These are phyloP conservation scores for Zygnema circumcarinatum DNA, from an alignment of 139 green algal genomes.

Conservation along the genomic window DNA sequence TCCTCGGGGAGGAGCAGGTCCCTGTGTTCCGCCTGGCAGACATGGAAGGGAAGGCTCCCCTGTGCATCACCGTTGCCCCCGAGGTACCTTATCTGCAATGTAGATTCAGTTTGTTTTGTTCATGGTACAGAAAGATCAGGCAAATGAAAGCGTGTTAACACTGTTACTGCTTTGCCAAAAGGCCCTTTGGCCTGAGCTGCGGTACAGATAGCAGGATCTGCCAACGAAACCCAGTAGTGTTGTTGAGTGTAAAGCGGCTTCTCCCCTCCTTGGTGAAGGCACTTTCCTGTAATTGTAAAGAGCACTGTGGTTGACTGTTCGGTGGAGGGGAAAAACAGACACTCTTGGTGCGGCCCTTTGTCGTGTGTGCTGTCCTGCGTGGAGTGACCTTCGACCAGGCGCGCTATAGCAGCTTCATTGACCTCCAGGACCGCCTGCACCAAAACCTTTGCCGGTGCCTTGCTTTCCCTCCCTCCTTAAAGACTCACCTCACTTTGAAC, in stretches of 20 bases:
- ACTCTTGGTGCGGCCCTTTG: constrained; percentile 91
- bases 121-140: too few species aligned
- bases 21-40: constrained; percentile 77
- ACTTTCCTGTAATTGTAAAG: too few species aligned
- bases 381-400: constrained; percentile 84
- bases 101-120: background rate
- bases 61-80: constrained; percentile 36
- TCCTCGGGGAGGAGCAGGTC: constrained; percentile 71
- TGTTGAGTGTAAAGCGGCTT: too few species aligned
- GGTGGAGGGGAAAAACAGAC: too few species aligned
- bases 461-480: background rate
- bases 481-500: background rate
- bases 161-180: too few species aligned
- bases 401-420: constrained; percentile 96
- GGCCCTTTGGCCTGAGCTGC: too few species aligned
- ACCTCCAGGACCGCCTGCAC: constrained; percentile 98
- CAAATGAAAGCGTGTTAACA: too few species aligned
- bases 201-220: too few species aligned
- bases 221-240: too few species aligned
- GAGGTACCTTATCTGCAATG: constrained; percentile 54
- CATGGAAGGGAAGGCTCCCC: background rate
- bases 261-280: too few species aligned
- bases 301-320: too few species aligned
- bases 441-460: constrained; percentile 89
- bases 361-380: constrained; percentile 92